Percentiles rank a stretch among this genome's conserved stretches.
These are phyloP conservation scores for Clitopilus passeckerianus DNA, from an alignment of 768 basidiomycete species.

Conservation along the genomic window DNA sequence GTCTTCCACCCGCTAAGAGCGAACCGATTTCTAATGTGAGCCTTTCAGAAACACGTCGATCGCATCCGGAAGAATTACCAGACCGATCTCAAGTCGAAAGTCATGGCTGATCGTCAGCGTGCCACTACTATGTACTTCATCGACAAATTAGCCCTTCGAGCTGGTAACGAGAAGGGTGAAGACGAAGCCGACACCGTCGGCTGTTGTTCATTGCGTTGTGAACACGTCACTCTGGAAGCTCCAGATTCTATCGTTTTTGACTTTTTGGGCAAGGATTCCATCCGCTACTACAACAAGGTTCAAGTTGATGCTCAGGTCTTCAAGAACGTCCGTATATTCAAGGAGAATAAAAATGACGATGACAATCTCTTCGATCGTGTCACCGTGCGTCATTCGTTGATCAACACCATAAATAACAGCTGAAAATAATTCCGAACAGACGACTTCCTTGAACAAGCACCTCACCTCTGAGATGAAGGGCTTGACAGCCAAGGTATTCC, in stretches of 20 bases:
- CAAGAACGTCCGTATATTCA: slow-evolving; percentile 98
- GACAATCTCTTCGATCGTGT: slow-evolving; percentile 95
- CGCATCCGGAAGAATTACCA: slow-evolving; percentile 88
- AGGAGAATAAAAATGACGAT: slow-evolving; percentile 82
- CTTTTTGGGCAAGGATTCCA: slow-evolving; percentile 99
- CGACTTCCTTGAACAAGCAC: slow-evolving; percentile 85
- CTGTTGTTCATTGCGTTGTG: slow-evolving; percentile 95
- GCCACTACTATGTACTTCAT: slow-evolving; percentile 99
- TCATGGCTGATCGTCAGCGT: slow-evolving; percentile 92
- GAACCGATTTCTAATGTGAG: too few relatives aligned
- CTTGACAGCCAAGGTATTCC: slow-evolving; percentile 97
- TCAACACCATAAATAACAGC: neutral
- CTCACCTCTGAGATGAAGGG: slow-evolving; percentile 94
- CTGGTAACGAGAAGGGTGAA: slow-evolving; percentile 99
- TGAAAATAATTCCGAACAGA: slow-evolving; percentile 41
- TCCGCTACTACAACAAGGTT: slow-evolving; percentile 92
- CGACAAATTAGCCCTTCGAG: slow-evolving; percentile 93
- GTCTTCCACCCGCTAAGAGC: slow-evolving; percentile 6
- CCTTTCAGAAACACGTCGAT: slow-evolving; percentile 76
- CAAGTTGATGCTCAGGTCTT: slow-evolving; percentile 89
- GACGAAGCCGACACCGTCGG: slow-evolving; percentile 99
- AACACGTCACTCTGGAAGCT: slow-evolving; percentile 89
- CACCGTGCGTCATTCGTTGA: slow-evolving; percentile 53
- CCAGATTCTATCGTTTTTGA: slow-evolving; percentile 91
- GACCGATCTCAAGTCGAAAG: slow-evolving; percentile 78